phyloP scores from a whole-genome alignment of 805 yeast genomes.

The Ogataea thermomethanolica region DNA sequence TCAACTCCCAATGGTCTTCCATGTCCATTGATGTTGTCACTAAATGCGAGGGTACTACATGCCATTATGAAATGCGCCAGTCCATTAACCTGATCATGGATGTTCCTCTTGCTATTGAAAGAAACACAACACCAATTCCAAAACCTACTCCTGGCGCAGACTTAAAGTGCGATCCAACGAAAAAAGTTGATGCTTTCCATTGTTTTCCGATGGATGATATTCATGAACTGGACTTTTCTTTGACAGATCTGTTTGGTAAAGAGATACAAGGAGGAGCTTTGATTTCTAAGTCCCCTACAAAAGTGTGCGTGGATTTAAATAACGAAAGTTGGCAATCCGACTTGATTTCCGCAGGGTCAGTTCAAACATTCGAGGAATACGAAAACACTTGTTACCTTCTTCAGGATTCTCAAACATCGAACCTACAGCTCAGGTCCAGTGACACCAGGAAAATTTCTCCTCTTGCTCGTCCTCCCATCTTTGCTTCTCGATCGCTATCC shows the following conservation, averaged over 20 bases:
- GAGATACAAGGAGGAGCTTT: conserved; percentile 61
- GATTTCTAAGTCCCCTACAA: conserved; percentile 43
- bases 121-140: conserved; percentile 68
- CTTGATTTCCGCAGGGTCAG: conserved; percentile 11
- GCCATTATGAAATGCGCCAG: conserved; percentile 57
- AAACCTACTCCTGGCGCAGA: conserved; percentile 68
- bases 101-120: conserved; percentile 61
- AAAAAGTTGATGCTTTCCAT: conserved; percentile 54
- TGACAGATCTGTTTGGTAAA: conserved; percentile 70
- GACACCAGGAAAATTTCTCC: conserved; percentile 44
- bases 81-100: conserved; percentile 70
- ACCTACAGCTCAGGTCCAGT: conserved; percentile 41
- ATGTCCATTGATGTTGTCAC: conserved; percentile 81
- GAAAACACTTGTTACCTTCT: conserved; percentile 25
- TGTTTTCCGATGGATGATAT: conserved; percentile 76
- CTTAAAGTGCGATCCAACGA: conserved; percentile 69
- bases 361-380: background rate
- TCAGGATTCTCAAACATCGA: conserved; percentile 25
- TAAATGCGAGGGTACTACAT: conserved; percentile 41
- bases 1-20: conserved; percentile 91
- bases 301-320: conserved; percentile 41
- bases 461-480: conserved; percentile 53
- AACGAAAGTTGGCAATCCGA: conserved; percentile 42
- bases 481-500: conserved; percentile 79
- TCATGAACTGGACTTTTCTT: conserved; percentile 43